phyloP scores from a whole-genome alignment of 768 basidiomycete genomes.

The Tulasnella sp. region DNA sequence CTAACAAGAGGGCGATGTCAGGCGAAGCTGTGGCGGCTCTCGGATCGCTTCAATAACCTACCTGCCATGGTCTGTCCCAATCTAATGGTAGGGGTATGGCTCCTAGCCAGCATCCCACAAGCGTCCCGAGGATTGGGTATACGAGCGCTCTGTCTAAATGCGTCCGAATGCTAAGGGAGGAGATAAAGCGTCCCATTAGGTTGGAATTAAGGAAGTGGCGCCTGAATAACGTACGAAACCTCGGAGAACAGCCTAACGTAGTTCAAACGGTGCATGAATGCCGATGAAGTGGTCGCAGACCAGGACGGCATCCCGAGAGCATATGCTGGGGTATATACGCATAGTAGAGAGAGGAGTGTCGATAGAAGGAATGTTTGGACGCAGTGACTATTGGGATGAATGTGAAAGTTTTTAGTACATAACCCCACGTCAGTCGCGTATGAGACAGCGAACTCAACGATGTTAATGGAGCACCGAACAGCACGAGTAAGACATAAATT shows the following conservation, averaged over 20 bases:
- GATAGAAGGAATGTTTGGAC: slow-evolving; percentile 57
- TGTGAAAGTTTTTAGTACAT: no score
- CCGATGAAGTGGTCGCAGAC: slow-evolving; percentile 25
- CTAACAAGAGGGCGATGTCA: slow-evolving; percentile 28
- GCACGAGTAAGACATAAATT: slow-evolving; percentile 40
- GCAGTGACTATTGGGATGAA: slow-evolving; percentile 37
- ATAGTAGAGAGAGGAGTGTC: slow-evolving; percentile 54
- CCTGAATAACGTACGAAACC: slow-evolving; percentile 49
- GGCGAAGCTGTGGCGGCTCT: neutral
- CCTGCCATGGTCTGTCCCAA: slow-evolving; percentile 98
- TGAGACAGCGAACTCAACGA: slow-evolving; percentile 33
- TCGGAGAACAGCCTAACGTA: slow-evolving; percentile 78
- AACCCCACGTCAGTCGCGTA: neutral
- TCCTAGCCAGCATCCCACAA: slow-evolving; percentile 71
- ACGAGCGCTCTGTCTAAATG: slow-evolving; percentile 66
- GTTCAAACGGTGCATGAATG: slow-evolving; percentile 45
- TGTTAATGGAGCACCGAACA: slow-evolving; percentile 65
- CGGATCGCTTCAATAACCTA: slow-evolving; percentile 27
- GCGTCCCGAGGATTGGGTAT: slow-evolving; percentile 62
- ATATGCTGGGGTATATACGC: slow-evolving; percentile 56
- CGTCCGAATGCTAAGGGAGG: slow-evolving; percentile 40
- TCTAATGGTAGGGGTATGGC: slow-evolving; percentile 80
- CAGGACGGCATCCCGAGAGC: slow-evolving; percentile 52
- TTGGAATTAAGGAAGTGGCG: neutral
- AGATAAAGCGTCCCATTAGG: neutral